Conservation (phyloP, 73 alveolate genomes). For the Uronychia binucleata region DNA sequence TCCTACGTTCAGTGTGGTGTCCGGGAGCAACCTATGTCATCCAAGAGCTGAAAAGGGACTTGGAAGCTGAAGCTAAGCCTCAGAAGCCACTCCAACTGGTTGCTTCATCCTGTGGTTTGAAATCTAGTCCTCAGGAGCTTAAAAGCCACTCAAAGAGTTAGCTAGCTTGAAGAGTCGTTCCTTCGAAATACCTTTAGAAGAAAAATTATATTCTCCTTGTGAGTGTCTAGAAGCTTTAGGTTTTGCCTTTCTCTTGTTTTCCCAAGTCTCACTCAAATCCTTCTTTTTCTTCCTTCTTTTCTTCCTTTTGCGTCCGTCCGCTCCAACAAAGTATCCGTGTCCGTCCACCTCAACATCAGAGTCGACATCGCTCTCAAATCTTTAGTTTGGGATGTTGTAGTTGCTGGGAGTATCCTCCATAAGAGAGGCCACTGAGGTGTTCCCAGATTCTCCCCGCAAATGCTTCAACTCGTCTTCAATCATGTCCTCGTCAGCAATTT, state of each 20-base stretch:
- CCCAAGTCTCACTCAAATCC: too few relatives aligned
- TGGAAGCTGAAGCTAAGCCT: neutral
- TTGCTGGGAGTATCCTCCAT: conserved; percentile 70
- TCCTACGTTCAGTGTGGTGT: too few relatives aligned
- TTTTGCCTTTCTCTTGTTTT: too few relatives aligned
- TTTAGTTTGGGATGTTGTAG: conserved; percentile 42
- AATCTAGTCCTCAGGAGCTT: neutral
- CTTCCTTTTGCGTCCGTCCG: too few relatives aligned
- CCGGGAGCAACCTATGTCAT: neutral
- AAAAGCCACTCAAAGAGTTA: neutral
- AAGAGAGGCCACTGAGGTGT: conserved; percentile 50
- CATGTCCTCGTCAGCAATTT: conserved; percentile 36
- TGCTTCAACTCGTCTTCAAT: conserved; percentile 17
- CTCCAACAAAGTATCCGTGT: conserved; percentile 25
- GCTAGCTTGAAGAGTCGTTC: conserved; percentile 8
- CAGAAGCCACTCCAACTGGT: neutral
- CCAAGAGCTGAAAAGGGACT: too few relatives aligned
- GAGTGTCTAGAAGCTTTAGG: neutral
- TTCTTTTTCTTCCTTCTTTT: too few relatives aligned
- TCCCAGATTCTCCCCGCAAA: conserved; percentile 25
- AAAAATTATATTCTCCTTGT: too few relatives aligned
- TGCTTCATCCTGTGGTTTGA: neutral
- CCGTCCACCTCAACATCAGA: conserved; percentile 12
- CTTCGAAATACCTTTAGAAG: neutral
- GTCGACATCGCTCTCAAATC: conserved; percentile 28